Conservation (phyloP, 768 basidiomycete genomes). For the Boletus subcaerulescens region DNA sequence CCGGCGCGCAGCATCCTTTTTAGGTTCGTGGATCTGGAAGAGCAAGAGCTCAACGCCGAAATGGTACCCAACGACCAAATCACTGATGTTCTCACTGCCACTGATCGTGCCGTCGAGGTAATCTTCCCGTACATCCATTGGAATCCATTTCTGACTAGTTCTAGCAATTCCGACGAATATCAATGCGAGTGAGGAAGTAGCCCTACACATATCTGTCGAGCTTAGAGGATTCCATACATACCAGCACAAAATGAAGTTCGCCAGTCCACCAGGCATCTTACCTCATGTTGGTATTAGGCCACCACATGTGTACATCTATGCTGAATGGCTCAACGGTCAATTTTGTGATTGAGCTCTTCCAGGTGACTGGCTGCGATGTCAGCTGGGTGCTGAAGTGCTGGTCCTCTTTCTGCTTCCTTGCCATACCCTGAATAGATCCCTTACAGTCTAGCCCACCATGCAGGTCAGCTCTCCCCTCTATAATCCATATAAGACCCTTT, state of each 20-base stretch:
- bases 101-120: slow-evolving; percentile 76
- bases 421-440: not conserved
- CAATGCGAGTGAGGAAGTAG: slow-evolving; percentile 66
- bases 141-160: not conserved
- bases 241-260: slow-evolving; percentile 66
- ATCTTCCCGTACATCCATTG: slow-evolving; percentile 13
- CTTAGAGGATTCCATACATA: slow-evolving; percentile 98
- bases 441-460: too few species aligned
- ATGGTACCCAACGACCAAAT: slow-evolving; percentile 52
- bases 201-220: slow-evolving; percentile 80
- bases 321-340: slow-evolving; percentile 88
- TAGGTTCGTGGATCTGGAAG: slow-evolving; percentile 47
- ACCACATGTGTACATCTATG: slow-evolving; percentile 72
- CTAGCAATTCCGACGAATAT: slow-evolving; percentile 75
- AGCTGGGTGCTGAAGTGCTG: slow-evolving; percentile 60
- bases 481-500: too few species aligned
- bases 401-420: not conserved
- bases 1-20: slow-evolving; percentile 48
- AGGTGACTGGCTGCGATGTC: slow-evolving; percentile 82
- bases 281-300: slow-evolving; percentile 66
- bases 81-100: slow-evolving; percentile 45
- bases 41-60: slow-evolving; percentile 64
- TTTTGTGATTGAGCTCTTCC: slow-evolving; percentile 90
- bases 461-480: too few species aligned
- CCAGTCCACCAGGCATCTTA: slow-evolving; percentile 51